phyloP scores from a whole-genome alignment of 371 early-diverging fungal genomes.

The Coemansia linderi region DNA sequence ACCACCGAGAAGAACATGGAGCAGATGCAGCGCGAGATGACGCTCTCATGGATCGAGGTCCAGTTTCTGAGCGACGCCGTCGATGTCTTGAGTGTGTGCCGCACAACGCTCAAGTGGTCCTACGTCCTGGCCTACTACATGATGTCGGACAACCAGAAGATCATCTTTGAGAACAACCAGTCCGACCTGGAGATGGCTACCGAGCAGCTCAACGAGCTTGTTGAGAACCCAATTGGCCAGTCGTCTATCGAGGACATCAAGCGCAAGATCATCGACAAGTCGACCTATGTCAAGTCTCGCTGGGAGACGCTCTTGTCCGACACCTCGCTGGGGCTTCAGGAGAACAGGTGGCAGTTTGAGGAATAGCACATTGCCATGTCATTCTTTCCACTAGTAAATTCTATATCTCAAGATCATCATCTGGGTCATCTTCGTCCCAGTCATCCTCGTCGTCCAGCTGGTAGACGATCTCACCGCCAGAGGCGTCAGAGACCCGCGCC shows the following conservation, averaged over 20 bases:
- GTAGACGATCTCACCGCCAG: slow-evolving; percentile 60
- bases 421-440: slow-evolving; percentile 80
- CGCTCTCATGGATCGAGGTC: slow-evolving; percentile 97
- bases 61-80: slow-evolving; percentile 94
- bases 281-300: slow-evolving; percentile 52
- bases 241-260: slow-evolving; percentile 64
- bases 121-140: slow-evolving; percentile 96
- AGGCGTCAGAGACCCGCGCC: slow-evolving; percentile 56
- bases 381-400: neutral
- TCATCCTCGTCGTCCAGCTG: slow-evolving; percentile 77
- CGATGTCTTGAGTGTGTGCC: slow-evolving; percentile 81
- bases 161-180: slow-evolving; percentile 96
- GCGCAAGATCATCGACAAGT: slow-evolving; percentile 54
- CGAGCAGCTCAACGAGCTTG: slow-evolving; percentile 83
- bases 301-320: slow-evolving; percentile 53
- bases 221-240: slow-evolving; percentile 80
- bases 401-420: slow-evolving; percentile 77
- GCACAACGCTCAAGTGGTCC: slow-evolving; percentile 94
- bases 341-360: slow-evolving; percentile 53
- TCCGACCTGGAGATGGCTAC: slow-evolving; percentile 93
- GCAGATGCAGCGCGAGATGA: slow-evolving; percentile 77
- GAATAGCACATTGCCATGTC: slow-evolving; percentile 1
- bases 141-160: slow-evolving; percentile 75
- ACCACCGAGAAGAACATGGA: slow-evolving; percentile 96
- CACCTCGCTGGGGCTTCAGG: slow-evolving; percentile 49